Base-by-base conservation (phyloP, 495 filamentous ascomycete genomes). In the Penicillium lagena region DNA sequence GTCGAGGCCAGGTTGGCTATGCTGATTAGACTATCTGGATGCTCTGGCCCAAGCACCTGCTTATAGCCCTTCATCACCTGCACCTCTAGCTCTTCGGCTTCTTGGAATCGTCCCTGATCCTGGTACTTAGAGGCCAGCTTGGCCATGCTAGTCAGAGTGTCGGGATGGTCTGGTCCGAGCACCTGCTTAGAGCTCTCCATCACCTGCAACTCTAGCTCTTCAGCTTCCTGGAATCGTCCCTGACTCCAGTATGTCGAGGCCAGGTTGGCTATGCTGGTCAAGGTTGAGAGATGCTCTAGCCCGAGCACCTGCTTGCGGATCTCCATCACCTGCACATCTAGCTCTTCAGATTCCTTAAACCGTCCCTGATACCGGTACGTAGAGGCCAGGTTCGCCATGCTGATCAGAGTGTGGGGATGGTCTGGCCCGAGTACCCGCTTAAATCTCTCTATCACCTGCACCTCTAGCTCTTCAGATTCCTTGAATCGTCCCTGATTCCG, bases 1-100 rank as follows among this genome's bases (percentile, higher is more conserved):
- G n/a, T n/a, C n/a, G n/a, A n/a, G n/a, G n/a, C n/a, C n/a, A 52
- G 49, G 17, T 52, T 52, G 22, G 10, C 12, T 22, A 47, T 47
- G 33, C 48, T 51, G 28, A 38, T 47, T 36, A 51, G 37, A 30
- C 43, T 51, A 14, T 40, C 44, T 5, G 42, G 42, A 42, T 51
- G 48, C 13, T 47, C 38, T 12, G 33, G 12, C 12, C 43, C 35
- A 11, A 50, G 29, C 39, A 38, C 45, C 37, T 11, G 47, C 17
- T 36, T 15, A 11, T 9, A 9, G 10, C 12, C 1, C 29, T 44
- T 5, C 15, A 39, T 14, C 2, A 30, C 42, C 3, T 37, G 42
- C 33, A 31, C 6, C 11, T 30, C 7, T 1, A 45, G 12, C 1
- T 14, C 12, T 41, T 50, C 42, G 1, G 47, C 42, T n/a, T n/a